Conservation (phyloP, 108 stramenopile species). For the Nitzschia sp. region DNA sequence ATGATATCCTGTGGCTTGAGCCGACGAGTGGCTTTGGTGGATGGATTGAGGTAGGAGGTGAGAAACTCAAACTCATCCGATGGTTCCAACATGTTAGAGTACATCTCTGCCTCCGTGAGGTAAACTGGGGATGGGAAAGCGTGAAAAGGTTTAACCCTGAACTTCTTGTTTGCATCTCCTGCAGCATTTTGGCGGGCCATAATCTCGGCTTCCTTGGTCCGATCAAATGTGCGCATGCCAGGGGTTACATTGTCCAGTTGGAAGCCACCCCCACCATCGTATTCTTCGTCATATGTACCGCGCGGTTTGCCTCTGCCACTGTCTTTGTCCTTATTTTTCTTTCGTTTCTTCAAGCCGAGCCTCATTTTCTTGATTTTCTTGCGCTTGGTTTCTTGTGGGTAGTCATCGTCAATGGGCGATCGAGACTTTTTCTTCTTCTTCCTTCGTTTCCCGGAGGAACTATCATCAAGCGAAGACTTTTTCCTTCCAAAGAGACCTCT, state of each 20-base stretch:
- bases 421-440: constrained; percentile 7
- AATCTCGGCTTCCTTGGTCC: not conserved
- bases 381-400: constrained; percentile 10
- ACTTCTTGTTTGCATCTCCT: constrained; percentile 29
- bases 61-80: constrained; percentile 40
- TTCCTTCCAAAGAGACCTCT: constrained; percentile 12
- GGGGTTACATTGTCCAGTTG: constrained; percentile 16
- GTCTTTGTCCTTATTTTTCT: constrained; percentile 12
- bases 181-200: not conserved
- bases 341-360: constrained; percentile 17
- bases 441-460: not conserved
- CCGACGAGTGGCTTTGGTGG: constrained; percentile 31
- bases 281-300: constrained; percentile 11
- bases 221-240: not conserved
- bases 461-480: not conserved
- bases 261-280: constrained; percentile 3
- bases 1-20: constrained; percentile 28
- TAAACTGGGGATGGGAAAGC: constrained; percentile 32
- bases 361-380: constrained; percentile 20
- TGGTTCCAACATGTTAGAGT: constrained; percentile 46
- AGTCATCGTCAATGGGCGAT: constrained; percentile 18
- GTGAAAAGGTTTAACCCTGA: constrained; percentile 49
- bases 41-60: constrained; percentile 45
- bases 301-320: constrained; percentile 3
- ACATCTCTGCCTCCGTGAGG: constrained; percentile 54